These are phyloP conservation scores for Tuber melanosporum DNA, from an alignment of 495 filamentous ascomycete genomes.

Conservation along the genomic window DNA sequence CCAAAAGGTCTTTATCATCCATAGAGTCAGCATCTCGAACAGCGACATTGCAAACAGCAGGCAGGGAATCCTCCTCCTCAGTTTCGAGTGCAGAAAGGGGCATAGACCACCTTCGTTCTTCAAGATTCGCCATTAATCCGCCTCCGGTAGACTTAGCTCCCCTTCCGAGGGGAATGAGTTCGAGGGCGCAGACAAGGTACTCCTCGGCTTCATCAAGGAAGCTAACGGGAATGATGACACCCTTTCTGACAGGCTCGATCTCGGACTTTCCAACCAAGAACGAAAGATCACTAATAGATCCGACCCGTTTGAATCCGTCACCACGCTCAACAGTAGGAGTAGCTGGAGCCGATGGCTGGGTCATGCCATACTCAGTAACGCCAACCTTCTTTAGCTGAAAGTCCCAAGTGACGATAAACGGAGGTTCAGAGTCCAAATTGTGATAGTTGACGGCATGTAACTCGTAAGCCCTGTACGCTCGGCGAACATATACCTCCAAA, in stretches of 20 bases:
- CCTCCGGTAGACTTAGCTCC: slow-evolving; percentile 32
- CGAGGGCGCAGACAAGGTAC: slow-evolving; percentile 68
- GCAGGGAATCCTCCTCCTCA: slow-evolving; percentile 63
- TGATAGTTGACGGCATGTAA: slow-evolving; percentile 84
- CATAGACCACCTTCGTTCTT: slow-evolving; percentile 60
- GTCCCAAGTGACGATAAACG: slow-evolving; percentile 85
- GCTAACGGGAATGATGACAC: slow-evolving; percentile 85
- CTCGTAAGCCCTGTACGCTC: slow-evolving; percentile 91
- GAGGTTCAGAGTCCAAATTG: slow-evolving; percentile 63
- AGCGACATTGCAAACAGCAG: slow-evolving; percentile 84
- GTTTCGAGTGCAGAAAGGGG: slow-evolving; percentile 46
- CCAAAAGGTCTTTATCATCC: slow-evolving; percentile 73
- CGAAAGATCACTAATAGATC: slow-evolving; percentile 93
- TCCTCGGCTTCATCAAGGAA: slow-evolving; percentile 96
- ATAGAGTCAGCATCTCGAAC: slow-evolving; percentile 81
- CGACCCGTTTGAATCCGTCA: slow-evolving; percentile 68
- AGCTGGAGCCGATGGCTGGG: slow-evolving; percentile 74
- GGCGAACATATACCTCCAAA: slow-evolving; percentile 90
- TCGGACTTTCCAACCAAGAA: slow-evolving; percentile 63
- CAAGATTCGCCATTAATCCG: slow-evolving; percentile 64
- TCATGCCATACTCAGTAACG: slow-evolving; percentile 75
- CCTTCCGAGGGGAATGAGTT: slow-evolving; percentile 59
- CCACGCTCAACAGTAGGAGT: slow-evolving; percentile 60
- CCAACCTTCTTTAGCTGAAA: slow-evolving; percentile 89
- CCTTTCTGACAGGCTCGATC: slow-evolving; percentile 75